Evolutionary conservation across 2,329 filamentous ascomycete genomes (phyloP).

Genomic region (Trichoderma sp.): DNA sequence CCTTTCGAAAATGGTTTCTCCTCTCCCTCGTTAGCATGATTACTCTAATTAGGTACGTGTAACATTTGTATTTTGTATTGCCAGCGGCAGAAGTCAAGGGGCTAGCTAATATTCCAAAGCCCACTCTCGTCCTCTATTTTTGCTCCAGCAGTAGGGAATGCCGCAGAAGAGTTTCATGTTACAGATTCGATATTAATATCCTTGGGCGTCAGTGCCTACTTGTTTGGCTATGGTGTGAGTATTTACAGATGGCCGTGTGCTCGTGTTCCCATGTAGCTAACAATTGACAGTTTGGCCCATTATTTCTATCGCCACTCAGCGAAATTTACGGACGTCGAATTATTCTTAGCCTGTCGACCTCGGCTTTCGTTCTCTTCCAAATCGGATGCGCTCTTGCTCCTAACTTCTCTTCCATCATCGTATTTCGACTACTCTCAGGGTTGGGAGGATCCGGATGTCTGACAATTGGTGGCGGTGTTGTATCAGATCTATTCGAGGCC

Average conservation of each 20-base stretch:
- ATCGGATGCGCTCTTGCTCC: slow-evolving; percentile 67
- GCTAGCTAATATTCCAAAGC: slow-evolving; percentile 35
- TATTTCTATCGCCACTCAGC: slow-evolving; percentile 60
- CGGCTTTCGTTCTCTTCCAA: slow-evolving; percentile 64
- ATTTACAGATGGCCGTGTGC: background rate
- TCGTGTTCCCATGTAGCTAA: background rate
- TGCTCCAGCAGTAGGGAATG: slow-evolving; percentile 65
- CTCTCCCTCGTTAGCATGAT: slow-evolving; percentile 51
- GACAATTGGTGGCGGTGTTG: slow-evolving; percentile 59
- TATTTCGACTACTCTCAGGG: slow-evolving; percentile 63
- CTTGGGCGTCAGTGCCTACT: slow-evolving; percentile 69
- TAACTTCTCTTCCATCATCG: slow-evolving; percentile 56
- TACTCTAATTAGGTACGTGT: slow-evolving; percentile 46
- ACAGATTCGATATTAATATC: slow-evolving; percentile 57
- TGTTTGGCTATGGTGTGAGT: slow-evolving; percentile 62
- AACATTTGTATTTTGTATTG: background rate
- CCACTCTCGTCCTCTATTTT: slow-evolving; percentile 62
- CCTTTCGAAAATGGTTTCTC: slow-evolving; percentile 52
- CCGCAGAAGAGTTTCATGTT: slow-evolving; percentile 64
- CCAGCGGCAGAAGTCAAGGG: background rate
- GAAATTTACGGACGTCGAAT: slow-evolving; percentile 67
- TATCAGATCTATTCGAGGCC: slow-evolving; percentile 57
- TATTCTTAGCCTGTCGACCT: slow-evolving; percentile 60
- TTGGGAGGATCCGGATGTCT: slow-evolving; percentile 60
- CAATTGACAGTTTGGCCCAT: slow-evolving; percentile 46